Evolutionary conservation across 768 basidiomycete genomes (phyloP), one percentile per base, ranked within the genome.

Genomic region (Xanthoconium purpureum): DNA sequence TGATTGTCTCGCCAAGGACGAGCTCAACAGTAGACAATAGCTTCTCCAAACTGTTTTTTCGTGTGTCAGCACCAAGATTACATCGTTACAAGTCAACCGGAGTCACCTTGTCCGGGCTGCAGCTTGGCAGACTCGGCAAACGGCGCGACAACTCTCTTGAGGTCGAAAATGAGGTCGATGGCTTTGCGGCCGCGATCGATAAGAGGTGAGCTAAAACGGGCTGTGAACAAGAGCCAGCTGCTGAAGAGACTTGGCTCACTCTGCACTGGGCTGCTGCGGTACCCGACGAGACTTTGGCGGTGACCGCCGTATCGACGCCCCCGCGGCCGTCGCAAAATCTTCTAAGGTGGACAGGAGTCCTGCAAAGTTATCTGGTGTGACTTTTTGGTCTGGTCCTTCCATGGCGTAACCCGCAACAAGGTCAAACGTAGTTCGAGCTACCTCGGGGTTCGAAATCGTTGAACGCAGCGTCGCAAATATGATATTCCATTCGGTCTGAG

Each of bases 401-500:
- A 79, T 70, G 14, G 81, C 78, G n/a, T 98, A 77, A 40, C 73
- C 75, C 17, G 79, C 72, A n/a, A 96, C 75, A 18, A 97, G 79
- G 18, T 85, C 85, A 66, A 98, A 91, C 3, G 96, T 89, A 50
- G 86, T 75, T 37, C 90, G 87, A 28, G 92, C 86, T 6, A 94
- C 95, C 71, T 93, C 91, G 11, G 91, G 83, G 66, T 97, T 89
- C 13, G 86, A 78, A 40, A 94, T 82, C 0, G 94, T 95, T 2
- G 87, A 88, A 47, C 91, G 84, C 60, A 98, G 80, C 30, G 98
- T 77, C 1, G 91, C 89, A 64, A 95, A 91, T 20, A 95, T 82
- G 39, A 98, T 76, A 58, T 91, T 94, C 96, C 96, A 99, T 69
- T 98, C 96, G 1, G 96, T 98, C 61, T 89, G 87, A 1, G 94